A percentile compares a stretch with the other conserved stretches of the same genome.
phyloP scores from a whole-genome alignment of 148 eudicot genomes.

The Bassia scoparia region DNA sequence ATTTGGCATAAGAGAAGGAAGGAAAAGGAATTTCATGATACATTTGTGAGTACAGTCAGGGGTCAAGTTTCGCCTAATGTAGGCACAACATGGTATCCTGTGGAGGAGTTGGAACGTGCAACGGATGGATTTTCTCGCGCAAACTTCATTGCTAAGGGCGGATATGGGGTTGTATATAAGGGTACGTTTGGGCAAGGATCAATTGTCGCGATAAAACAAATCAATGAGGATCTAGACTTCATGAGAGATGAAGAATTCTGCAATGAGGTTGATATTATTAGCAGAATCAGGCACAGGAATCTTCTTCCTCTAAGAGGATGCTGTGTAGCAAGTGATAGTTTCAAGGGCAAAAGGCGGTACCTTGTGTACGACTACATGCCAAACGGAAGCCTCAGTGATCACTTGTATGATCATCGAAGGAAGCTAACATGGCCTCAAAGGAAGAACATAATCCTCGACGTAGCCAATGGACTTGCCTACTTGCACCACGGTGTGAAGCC shows the following conservation, averaged over 20 bases:
- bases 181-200: slow-evolving; percentile 49
- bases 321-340: slow-evolving; percentile 47
- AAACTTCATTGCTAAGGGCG: slow-evolving; percentile 58
- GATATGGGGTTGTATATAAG: slow-evolving; percentile 53
- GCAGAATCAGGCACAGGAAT: slow-evolving; percentile 62
- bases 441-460: slow-evolving; percentile 55
- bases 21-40: slow-evolving; percentile 39
- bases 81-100: slow-evolving; percentile 50
- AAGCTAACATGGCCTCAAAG: slow-evolving; percentile 55
- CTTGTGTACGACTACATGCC: slow-evolving; percentile 67
- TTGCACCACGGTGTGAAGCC: slow-evolving; percentile 64
- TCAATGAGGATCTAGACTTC: slow-evolving; percentile 37
- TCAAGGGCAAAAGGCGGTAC: slow-evolving; percentile 40
- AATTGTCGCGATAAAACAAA: slow-evolving; percentile 48
- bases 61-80: slow-evolving; percentile 48
- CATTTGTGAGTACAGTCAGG: slow-evolving; percentile 38
- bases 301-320: slow-evolving; percentile 58
- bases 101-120: slow-evolving; percentile 54
- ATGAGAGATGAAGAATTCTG: slow-evolving; percentile 53
- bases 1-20: slow-evolving; percentile 32
- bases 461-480: slow-evolving; percentile 62
- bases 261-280: slow-evolving; percentile 64
- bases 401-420: slow-evolving; percentile 26
- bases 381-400: slow-evolving; percentile 57
- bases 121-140: slow-evolving; percentile 49